Percentiles rank a stretch among this genome's conserved stretches.
Evolutionary conservation across 352 stramenopile genomes (phyloP).

Genomic region (Globisporangium sylvaticum): DNA sequence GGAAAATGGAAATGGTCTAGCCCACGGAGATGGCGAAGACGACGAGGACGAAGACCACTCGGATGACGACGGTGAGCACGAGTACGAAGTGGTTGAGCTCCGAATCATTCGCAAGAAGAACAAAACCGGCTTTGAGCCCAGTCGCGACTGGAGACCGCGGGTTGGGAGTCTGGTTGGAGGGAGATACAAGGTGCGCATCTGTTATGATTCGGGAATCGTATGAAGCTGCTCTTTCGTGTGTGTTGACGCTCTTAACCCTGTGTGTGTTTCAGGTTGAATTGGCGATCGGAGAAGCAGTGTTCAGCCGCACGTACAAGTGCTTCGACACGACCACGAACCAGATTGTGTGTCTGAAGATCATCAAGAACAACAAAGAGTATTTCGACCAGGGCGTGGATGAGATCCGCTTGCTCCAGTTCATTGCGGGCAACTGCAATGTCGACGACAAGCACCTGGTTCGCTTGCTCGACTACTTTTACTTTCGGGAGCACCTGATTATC

Average conservation of each 20-base stretch:
- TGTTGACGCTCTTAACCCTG: slow-evolving; percentile 33
- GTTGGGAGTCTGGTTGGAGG: slow-evolving; percentile 49
- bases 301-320: slow-evolving; percentile 83
- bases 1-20: slow-evolving; percentile 13
- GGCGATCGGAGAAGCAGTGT: slow-evolving; percentile 77
- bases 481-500: slow-evolving; percentile 94
- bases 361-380: slow-evolving; percentile 99
- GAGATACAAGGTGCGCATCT: slow-evolving; percentile 49
- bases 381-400: slow-evolving; percentile 95
- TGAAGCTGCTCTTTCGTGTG: neutral
- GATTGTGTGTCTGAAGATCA: slow-evolving; percentile 96
- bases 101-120: slow-evolving; percentile 75
- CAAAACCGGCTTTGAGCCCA: slow-evolving; percentile 77
- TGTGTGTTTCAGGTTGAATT: slow-evolving; percentile 45
- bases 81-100: slow-evolving; percentile 72
- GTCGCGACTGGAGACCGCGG: slow-evolving; percentile 68
- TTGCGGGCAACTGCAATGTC: slow-evolving; percentile 73
- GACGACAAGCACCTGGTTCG: slow-evolving; percentile 92
- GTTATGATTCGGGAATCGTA: neutral
- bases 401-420: slow-evolving; percentile 72
- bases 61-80: slow-evolving; percentile 34
- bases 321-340: slow-evolving; percentile 55
- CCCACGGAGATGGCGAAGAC: slow-evolving; percentile 18
- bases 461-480: slow-evolving; percentile 95
- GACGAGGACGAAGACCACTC: slow-evolving; percentile 36